Evolutionary conservation across 371 early-diverging fungal species (phyloP).

Genomic region (Dichotomocladium elegans): DNA sequence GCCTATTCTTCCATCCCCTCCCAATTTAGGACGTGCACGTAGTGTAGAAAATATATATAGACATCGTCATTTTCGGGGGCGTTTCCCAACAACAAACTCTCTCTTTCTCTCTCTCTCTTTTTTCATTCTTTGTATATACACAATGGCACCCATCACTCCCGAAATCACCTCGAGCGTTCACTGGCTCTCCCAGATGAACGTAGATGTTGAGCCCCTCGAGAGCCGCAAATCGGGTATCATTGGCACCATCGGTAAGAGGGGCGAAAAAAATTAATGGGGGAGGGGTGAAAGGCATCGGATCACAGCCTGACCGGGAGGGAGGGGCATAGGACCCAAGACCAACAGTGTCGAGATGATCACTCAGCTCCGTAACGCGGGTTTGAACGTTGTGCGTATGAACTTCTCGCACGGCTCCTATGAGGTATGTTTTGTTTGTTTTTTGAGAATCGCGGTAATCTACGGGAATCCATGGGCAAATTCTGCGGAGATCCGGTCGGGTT

Average conservation of each 20-base stretch:
- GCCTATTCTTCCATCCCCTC: too few species aligned
- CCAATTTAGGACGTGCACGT: too few species aligned
- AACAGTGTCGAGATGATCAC: constrained; percentile 77
- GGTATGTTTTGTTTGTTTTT: constrained; percentile 6
- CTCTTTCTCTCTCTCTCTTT: not conserved
- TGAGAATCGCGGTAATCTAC: constrained; percentile 9
- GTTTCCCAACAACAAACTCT: too few species aligned
- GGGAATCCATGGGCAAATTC: constrained; percentile 4
- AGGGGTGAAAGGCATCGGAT: too few species aligned
- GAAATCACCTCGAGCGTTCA: constrained; percentile 48
- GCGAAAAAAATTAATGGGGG: not conserved
- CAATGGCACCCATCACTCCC: constrained; percentile 3
- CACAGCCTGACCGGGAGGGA: too few species aligned
- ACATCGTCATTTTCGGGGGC: too few species aligned
- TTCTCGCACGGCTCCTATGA: constrained; percentile 91
- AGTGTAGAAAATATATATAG: too few species aligned
- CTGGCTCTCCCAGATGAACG: constrained; percentile 71
- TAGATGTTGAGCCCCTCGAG: constrained; percentile 55
- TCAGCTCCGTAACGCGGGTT: constrained; percentile 82
- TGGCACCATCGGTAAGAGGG: constrained; percentile 75
- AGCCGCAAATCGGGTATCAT: constrained; percentile 80
- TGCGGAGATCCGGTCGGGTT: not conserved
- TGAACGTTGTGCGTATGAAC: constrained; percentile 94
- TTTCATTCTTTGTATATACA: not conserved
- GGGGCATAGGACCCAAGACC: constrained; percentile 65